Percentiles rank a stretch among this genome's conserved stretches.
Conservation (phyloP, 2,329 filamentous ascomycete genomes). For the Trichoderma guizhouense region DNA sequence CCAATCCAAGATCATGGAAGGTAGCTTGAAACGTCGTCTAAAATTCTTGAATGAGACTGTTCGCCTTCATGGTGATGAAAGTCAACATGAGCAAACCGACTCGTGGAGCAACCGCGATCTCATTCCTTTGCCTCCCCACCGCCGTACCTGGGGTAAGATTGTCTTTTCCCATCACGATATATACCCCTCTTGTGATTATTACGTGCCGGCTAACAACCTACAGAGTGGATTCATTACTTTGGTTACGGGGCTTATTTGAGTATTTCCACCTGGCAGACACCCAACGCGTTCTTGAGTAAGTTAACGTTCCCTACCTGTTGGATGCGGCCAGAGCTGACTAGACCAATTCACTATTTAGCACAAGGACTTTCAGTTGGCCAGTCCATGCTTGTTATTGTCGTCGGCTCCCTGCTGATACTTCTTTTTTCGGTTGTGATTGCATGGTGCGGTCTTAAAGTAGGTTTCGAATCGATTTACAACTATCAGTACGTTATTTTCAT, state of each 20-base stretch:
- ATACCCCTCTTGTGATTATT: rapidly evolving
- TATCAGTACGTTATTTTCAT: rapidly evolving
- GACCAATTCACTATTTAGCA: neutral
- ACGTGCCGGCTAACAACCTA: neutral
- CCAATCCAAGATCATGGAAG: neutral
- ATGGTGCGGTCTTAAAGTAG: neutral
- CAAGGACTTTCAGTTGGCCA: neutral
- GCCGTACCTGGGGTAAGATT: neutral
- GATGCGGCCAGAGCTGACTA: neutral
- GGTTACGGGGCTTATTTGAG: neutral
- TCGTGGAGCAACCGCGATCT: neutral
- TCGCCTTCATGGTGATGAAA: neutral
- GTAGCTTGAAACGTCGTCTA: neutral
- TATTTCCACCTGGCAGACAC: neutral
- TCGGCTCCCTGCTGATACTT: neutral
- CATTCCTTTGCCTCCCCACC: neutral
- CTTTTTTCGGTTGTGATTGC: neutral
- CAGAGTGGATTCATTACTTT: neutral
- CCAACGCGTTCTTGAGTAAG: neutral
- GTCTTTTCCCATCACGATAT: neutral
- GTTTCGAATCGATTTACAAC: neutral
- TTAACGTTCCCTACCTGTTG: neutral
- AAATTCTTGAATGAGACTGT: neutral
- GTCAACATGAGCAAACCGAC: neutral
- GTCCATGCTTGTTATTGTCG: neutral